Conservation (phyloP, 176 grass and related monocot species). For the Eremochloa ophiuroides region DNA sequence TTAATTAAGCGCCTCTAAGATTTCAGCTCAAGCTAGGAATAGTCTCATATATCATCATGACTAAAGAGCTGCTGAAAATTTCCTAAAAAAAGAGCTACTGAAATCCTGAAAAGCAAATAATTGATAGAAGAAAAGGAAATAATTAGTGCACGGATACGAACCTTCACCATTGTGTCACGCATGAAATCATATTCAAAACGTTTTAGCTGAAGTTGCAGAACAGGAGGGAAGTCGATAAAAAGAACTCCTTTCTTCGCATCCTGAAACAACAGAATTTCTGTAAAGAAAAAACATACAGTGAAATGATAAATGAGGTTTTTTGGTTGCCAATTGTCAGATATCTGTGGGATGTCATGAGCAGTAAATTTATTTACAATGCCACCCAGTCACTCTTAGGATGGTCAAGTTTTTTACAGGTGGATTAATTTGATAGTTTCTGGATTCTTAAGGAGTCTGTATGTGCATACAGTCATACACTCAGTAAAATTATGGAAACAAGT, state of each 20-base stretch:
- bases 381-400: neutral
- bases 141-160: slow-evolving; percentile 43
- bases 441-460: neutral
- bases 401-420: neutral
- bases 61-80: neutral
- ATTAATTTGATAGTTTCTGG: neutral
- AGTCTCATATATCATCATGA: neutral
- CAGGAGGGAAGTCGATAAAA: slow-evolving; percentile 97
- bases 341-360: neutral
- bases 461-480: neutral
- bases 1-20: neutral
- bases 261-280: slow-evolving; percentile 48
- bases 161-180: slow-evolving; percentile 99
- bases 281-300: neutral
- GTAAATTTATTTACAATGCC: neutral
- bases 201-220: slow-evolving; percentile 97
- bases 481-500: neutral
- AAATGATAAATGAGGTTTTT: neutral
- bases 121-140: neutral
- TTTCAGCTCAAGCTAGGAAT: neutral
- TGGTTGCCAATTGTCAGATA: neutral
- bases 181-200: slow-evolving; percentile 99
- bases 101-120: neutral
- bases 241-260: slow-evolving; percentile 99
- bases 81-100: neutral